Conservation (phyloP, 2,329 filamentous ascomycete species). For the Aspergillus sp. region DNA sequence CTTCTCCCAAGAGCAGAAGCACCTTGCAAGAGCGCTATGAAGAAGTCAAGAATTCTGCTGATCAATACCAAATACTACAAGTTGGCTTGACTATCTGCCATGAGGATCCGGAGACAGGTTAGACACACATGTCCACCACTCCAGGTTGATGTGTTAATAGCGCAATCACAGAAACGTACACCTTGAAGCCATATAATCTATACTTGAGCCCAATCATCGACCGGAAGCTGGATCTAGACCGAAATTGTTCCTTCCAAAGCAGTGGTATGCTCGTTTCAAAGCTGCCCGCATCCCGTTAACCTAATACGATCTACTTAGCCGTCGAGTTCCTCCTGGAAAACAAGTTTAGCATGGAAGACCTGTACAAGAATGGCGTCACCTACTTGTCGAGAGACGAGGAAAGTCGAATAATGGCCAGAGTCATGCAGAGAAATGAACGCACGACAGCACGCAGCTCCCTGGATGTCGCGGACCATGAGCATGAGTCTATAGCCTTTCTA, state of each 20-base stretch:
- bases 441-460: conserved; percentile 42
- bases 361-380: conserved; percentile 59
- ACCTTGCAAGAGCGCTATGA: conserved; percentile 62
- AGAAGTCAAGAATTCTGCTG: conserved; percentile 61
- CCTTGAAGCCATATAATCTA: conserved; percentile 66
- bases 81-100: conserved; percentile 67
- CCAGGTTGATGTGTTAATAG: conserved; percentile 4
- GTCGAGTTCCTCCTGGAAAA: conserved; percentile 62
- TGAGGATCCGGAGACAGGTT: conserved; percentile 56
- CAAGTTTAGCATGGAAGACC: conserved; percentile 59
- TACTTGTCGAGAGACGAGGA: conserved; percentile 66
- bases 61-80: conserved; percentile 66
- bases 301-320: conserved; percentile 40
- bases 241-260: conserved; percentile 61
- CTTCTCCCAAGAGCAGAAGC: conserved; percentile 45
- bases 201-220: conserved; percentile 59
- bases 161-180: conserved; percentile 49
- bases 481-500: conserved; percentile 56
- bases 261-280: conserved; percentile 42
- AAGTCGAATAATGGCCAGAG: conserved; percentile 47
- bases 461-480: conserved; percentile 54
- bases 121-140: conserved; percentile 11
- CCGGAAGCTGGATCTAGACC: conserved; percentile 57
- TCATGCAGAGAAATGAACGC: conserved; percentile 45
- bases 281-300: neutral